Evolutionary conservation across 2,329 filamentous ascomycete species (phyloP).

Genomic region (Talaromyces marneffei): DNA sequence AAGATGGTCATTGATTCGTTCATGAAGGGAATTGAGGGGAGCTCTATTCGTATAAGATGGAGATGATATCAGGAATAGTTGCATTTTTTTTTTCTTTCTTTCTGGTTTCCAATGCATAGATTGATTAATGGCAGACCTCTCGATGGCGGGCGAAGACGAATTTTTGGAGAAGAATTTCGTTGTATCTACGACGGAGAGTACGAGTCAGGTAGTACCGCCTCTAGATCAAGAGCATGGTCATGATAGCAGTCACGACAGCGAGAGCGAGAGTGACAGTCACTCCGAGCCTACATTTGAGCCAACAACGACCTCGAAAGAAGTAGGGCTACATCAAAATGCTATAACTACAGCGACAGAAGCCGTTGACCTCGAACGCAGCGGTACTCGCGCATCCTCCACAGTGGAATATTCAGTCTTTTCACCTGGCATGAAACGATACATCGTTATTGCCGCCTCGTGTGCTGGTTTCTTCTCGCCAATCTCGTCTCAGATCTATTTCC

Average conservation of each 20-base stretch:
- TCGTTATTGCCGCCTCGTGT: constrained; percentile 19
- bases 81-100: not conserved
- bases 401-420: constrained; percentile 21
- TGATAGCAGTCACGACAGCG: not conserved
- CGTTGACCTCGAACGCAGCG: constrained; percentile 6
- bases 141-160: not conserved
- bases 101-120: not conserved
- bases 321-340: not conserved
- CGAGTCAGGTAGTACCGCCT: not conserved
- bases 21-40: not conserved
- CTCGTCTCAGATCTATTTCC: constrained; percentile 45
- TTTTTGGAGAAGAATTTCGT: not conserved
- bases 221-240: not conserved
- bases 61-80: not conserved
- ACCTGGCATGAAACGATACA: constrained; percentile 16
- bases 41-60: not conserved
- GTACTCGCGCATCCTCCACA: constrained; percentile 3
- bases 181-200: not conserved
- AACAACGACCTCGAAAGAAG: not conserved
- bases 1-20: not conserved
- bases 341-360: not conserved
- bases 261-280: not conserved
- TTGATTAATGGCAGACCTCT: not conserved
- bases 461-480: constrained; percentile 39
- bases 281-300: not conserved